Evolutionary conservation across 257 asterid genomes (phyloP), one percentile per base, ranked within the genome.

Genomic region (Eustoma russellianum): DNA sequence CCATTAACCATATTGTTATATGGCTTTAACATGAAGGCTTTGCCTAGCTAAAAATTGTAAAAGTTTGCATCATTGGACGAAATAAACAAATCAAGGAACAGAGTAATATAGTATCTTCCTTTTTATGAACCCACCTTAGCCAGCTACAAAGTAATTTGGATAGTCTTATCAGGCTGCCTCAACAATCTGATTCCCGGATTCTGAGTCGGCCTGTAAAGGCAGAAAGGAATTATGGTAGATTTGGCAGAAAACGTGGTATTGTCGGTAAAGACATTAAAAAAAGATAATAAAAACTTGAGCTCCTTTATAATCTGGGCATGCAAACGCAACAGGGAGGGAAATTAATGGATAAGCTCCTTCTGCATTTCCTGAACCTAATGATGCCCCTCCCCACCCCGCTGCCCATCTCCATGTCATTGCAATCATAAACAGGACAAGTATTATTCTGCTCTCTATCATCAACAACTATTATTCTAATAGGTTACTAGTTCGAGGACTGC

Each of bases 201-300:
- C 1, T 51, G 41, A 30, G 52, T 13, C 47, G 48, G 45, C 24
- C 38, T 28, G 38, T 24, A 47, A 47, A 57, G 47, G 63, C 38
- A 33, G 35, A 41, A 41, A 28, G 17, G 41, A 40, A 15, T n/a
- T 12, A 18, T 5, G 59, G 49, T 13, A 41, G 30, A 24, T 24
- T 18, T 18, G 59, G 43, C 17, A 55, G 17, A 24, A 52, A 60
- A 60, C 65, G 52, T 60, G 65, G 51, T 13, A 30, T 41, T 60
- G 65, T 60, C 65, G 65, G 43, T 16, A 52, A 51, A 60, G 58
- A 11, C 46, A 52, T n/a, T n/a, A n/a, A n/a, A n/a, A n/a, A 14
- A 15, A 34, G 28, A 9, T 33, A 52, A 8, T n/a, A 3, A n/a
- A 53, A 15, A 1, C 5, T 11, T 13, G 1, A 30, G 11, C 5